A percentile compares a stretch with the other conserved stretches of the same genome.
Evolutionary conservation across 441 rosid species (phyloP).

Genomic region (Biscutella auriculata): DNA sequence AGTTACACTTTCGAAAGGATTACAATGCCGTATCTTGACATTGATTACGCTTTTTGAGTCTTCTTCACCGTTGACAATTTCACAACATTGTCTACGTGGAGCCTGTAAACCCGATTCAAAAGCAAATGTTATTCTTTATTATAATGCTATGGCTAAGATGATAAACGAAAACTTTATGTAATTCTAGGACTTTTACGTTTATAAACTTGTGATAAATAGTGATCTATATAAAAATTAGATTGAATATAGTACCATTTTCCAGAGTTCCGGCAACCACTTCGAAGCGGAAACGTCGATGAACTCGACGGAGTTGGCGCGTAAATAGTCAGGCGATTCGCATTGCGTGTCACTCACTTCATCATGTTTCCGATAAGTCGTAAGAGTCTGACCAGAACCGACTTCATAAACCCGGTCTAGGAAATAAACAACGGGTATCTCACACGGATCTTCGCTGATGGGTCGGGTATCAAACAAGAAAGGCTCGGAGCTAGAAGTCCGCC

Average conservation of each 20-base stretch:
- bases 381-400: constrained; percentile 20
- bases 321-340: constrained; percentile 29
- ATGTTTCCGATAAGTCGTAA: constrained; percentile 40
- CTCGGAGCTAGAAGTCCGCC: constrained; percentile 47
- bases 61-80: constrained; percentile 28
- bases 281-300: constrained; percentile 25
- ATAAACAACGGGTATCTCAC: constrained; percentile 44
- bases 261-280: constrained; percentile 30
- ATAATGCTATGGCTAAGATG: too few species aligned
- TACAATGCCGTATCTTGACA: constrained; percentile 49
- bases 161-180: too few species aligned
- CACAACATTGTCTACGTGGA: constrained; percentile 75
- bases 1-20: constrained; percentile 45
- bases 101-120: constrained; percentile 30
- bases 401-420: constrained; percentile 37
- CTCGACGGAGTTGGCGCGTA: constrained; percentile 21
- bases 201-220: not conserved
- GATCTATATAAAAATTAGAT: too few species aligned
- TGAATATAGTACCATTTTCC: constrained; percentile 76
- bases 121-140: too few species aligned
- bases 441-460: constrained; percentile 37
- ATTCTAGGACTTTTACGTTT: too few species aligned
- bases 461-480: constrained; percentile 64
- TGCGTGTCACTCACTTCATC: constrained; percentile 14
- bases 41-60: constrained; percentile 14